Evolutionary conservation across 352 stramenopile species (phyloP).

Genomic region (Phytopythium litorale): DNA sequence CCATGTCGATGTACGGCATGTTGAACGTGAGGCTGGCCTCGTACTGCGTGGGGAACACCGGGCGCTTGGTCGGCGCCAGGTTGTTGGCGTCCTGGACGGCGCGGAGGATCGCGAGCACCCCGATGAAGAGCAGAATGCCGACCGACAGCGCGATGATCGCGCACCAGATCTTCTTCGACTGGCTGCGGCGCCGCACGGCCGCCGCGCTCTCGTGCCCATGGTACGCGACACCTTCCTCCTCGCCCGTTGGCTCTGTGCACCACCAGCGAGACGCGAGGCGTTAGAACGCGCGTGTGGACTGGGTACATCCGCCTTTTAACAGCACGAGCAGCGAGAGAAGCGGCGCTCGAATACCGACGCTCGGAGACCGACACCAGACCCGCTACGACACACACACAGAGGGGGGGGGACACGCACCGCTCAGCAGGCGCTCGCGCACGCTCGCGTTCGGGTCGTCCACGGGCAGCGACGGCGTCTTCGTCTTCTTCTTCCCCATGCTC

Average conservation of each 20-base stretch:
- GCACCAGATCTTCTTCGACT: slow-evolving; percentile 75
- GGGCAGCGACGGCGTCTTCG: slow-evolving; percentile 34
- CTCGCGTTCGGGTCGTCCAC: slow-evolving; percentile 38
- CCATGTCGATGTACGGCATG: slow-evolving; percentile 88
- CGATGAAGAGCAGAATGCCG: slow-evolving; percentile 82
- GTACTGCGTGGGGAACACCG: slow-evolving; percentile 78
- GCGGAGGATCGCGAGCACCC: slow-evolving; percentile 74
- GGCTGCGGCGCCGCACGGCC: slow-evolving; percentile 47
- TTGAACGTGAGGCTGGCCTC: slow-evolving; percentile 85
- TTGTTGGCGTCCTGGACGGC: slow-evolving; percentile 77
- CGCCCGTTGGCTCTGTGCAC: slow-evolving; percentile 13
- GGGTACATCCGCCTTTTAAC: background rate
- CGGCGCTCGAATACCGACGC: background rate
- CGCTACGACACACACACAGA: background rate
- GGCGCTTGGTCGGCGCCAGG: slow-evolving; percentile 61
- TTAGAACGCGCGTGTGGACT: background rate
- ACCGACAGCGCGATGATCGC: slow-evolving; percentile 72
- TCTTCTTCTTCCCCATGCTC: slow-evolving; percentile 61
- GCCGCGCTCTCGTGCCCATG: slow-evolving; percentile 32
- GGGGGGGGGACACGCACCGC: slow-evolving; percentile 23
- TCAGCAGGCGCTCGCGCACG: slow-evolving; percentile 44
- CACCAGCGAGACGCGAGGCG: background rate
- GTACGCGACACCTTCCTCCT: slow-evolving; percentile 18
- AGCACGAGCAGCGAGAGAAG: background rate
- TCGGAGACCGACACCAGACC: no score